Evolutionary conservation across 805 yeast species (phyloP).

Genomic region (Schizosaccharomyces octosporus): DNA sequence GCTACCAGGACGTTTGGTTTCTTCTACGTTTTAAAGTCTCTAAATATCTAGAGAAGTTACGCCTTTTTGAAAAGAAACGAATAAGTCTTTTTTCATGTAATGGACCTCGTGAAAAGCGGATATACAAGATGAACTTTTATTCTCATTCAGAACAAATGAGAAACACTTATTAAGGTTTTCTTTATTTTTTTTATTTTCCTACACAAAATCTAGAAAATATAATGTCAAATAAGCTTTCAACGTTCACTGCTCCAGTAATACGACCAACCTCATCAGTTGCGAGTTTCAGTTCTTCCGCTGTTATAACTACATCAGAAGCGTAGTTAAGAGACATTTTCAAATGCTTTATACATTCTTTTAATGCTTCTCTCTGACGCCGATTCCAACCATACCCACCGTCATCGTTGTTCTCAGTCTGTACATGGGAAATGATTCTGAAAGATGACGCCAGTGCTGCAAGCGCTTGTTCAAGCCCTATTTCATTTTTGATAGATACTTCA

Average conservation of each 20-base stretch:
- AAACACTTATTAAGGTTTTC: too few species aligned
- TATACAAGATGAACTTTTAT: too few species aligned
- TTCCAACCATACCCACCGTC: neutral
- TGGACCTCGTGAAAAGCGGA: too few species aligned
- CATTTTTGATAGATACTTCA: neutral
- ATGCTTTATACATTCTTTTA: neutral
- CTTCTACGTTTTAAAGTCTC: too few species aligned
- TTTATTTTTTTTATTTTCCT: conserved; percentile 37
- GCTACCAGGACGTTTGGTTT: too few species aligned
- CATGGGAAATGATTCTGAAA: neutral
- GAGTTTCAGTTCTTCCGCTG: conserved; percentile 46
- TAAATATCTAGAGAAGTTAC: too few species aligned
- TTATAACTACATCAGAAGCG: conserved; percentile 43
- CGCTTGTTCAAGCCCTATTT: neutral
- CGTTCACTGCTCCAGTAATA: conserved; percentile 63
- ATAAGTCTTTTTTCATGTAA: too few species aligned
- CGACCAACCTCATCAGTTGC: conserved; percentile 76
- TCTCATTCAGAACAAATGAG: too few species aligned
- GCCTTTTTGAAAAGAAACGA: too few species aligned
- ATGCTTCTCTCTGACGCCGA: neutral
- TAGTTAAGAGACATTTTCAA: neutral
- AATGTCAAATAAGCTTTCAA: conserved; percentile 75
- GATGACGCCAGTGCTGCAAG: neutral
- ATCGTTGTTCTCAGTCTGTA: neutral
- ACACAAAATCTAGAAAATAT: conserved; percentile 84